A percentile compares a stretch with the other conserved stretches of the same genome.
These are phyloP conservation scores for Amesomyces nigricolor DNA, from an alignment of 2,329 filamentous ascomycete genomes.

Conservation along the genomic window DNA sequence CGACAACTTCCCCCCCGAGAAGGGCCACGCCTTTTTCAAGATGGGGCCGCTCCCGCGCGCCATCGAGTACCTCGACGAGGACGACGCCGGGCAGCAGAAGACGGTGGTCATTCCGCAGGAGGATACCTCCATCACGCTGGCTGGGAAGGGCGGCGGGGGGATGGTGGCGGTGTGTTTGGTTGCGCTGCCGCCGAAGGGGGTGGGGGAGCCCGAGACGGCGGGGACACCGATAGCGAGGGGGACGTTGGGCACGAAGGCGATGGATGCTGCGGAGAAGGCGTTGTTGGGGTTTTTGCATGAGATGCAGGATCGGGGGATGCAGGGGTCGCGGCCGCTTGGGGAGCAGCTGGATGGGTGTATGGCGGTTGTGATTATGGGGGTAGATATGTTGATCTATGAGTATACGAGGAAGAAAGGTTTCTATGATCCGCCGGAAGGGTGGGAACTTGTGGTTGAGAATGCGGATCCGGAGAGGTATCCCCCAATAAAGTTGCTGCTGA, in stretches of 20 bases:
- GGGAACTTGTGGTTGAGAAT: background rate
- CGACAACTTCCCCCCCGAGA: too few species aligned
- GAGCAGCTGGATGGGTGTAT: background rate
- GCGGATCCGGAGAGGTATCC: too few species aligned
- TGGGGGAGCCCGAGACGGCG: background rate
- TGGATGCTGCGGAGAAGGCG: conserved; percentile 4
- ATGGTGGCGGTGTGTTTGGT: background rate
- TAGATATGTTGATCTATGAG: conserved; percentile 7
- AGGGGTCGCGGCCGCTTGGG: background rate
- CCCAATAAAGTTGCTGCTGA: too few species aligned
- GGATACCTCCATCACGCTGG: background rate
- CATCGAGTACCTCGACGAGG: background rate
- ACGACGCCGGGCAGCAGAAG: background rate
- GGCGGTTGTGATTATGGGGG: conserved; percentile 3
- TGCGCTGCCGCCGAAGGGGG: background rate
- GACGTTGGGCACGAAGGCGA: conserved; percentile 1
- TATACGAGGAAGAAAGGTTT: background rate
- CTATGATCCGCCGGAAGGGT: conserved; percentile 6
- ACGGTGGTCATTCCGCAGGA: background rate
- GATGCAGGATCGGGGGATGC: background rate
- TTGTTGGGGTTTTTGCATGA: background rate
- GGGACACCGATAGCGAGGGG: conserved; percentile 2
- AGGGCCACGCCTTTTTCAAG: background rate
- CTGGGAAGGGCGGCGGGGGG: background rate
- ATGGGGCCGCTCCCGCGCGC: background rate